Base-by-base conservation (phyloP, 2,329 filamentous ascomycete species). In the Colletotrichum camelliae region DNA sequence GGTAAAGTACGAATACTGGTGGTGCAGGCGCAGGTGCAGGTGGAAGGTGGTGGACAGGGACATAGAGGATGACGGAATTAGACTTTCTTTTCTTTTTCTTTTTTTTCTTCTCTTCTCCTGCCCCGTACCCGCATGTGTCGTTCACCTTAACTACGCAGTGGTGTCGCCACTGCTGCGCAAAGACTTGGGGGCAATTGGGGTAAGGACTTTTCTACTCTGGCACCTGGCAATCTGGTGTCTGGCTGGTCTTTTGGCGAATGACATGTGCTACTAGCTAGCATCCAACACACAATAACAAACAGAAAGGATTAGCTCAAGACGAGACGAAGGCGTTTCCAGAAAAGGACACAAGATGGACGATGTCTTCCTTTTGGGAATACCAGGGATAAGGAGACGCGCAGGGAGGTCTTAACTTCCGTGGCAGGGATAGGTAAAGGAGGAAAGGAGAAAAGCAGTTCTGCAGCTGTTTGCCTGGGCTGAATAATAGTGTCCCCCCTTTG, bases 191-290 rank as follows among this genome's bases (percentile, higher is more conserved):
- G 60, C 31, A 39, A 62, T 33, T 24, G 48, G 43, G 35, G 24
- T 29, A 21, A n/a, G 39, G 18, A 48, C 39, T 48, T n/a, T 48
- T 48, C 39, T 48, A 48, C 39, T 48, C 3, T 48, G 39, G 39
- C 39, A 48, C 29, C 29, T 21, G 6, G 29, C 29, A 15, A 33
- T 39, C 24, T 24, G 24, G 24, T 24, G 24, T 24, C 13, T 43
- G 24, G 12, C 15, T n/a, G 66, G 21, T 27, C 62, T 24, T 27
- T 13, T 8, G 57, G 39, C 57, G 33, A 55, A 67, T 39, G 29
- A 66, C 61, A 74, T 24, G 72, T 43, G 72, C 72, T 52, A 37
- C 27, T 66, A 29, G n/a, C n/a, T 48, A 74, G 66, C 67, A 48
- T 35, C 24, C 29, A 71, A 60, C 72, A 67, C 48, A 37, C 61